phyloP scores from a whole-genome alignment of 768 basidiomycete species.

The Lactarius sp. region DNA sequence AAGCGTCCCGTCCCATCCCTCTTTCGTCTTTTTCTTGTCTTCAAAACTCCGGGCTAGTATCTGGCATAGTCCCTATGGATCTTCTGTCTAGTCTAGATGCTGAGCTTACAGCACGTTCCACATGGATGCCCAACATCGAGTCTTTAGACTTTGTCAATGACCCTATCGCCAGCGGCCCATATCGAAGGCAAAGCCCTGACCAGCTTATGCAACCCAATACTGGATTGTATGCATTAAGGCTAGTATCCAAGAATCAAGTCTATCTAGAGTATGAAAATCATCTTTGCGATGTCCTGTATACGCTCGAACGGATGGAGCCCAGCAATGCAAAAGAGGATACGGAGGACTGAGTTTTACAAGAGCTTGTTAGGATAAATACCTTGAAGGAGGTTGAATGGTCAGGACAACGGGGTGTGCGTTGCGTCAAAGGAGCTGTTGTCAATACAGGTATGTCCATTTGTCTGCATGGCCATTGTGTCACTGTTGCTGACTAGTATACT shows the following conservation, averaged over 20 bases:
- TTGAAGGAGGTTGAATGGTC: conserved; percentile 4
- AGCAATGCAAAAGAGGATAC: neutral
- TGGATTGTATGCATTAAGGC: neutral
- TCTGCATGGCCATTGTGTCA: neutral
- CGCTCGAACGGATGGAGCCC: neutral
- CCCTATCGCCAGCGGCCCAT: neutral
- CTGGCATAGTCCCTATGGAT: too few species aligned
- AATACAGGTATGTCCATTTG: neutral
- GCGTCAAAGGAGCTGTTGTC: neutral
- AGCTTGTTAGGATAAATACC: neutral
- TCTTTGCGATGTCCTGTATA: neutral
- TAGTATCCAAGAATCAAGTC: neutral
- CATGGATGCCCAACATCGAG: neutral
- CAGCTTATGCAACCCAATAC: neutral
- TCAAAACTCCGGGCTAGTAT: too few species aligned
- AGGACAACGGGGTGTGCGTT: neutral
- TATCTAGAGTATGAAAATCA: neutral
- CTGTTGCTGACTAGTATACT: neutral
- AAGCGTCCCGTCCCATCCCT: too few species aligned
- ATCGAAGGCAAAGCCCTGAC: neutral
- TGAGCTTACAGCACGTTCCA: neutral
- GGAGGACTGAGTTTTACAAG: conserved; percentile 1
- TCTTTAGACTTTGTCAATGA: neutral
- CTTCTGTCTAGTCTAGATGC: too few species aligned
- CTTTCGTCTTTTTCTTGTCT: too few species aligned